Evolutionary conservation across 352 stramenopile species (phyloP).

Genomic region (Phytophthora tubulina): DNA sequence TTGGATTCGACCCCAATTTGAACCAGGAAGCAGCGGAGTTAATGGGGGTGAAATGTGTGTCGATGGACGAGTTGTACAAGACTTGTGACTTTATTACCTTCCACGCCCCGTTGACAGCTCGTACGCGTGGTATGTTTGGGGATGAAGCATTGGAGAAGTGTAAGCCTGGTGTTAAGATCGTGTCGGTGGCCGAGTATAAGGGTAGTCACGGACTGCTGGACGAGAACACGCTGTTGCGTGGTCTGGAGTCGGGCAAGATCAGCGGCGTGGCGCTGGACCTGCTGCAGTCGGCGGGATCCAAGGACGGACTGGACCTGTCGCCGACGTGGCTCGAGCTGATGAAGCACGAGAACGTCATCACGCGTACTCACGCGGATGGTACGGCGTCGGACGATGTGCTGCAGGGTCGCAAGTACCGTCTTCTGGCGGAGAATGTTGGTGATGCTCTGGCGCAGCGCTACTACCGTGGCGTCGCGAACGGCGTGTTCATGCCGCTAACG

Average conservation of each 20-base stretch:
- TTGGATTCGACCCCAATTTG: constrained; percentile 80
- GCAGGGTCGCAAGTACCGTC: constrained; percentile 69
- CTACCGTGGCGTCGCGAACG: constrained; percentile 85
- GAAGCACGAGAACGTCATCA: constrained; percentile 90
- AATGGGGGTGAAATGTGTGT: constrained; percentile 72
- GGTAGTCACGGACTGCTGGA: constrained; percentile 83
- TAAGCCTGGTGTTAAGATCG: constrained; percentile 91
- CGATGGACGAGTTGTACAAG: constrained; percentile 71
- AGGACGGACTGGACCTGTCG: constrained; percentile 38
- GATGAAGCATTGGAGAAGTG: constrained; percentile 84
- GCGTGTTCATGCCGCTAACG: constrained; percentile 84
- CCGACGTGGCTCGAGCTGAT: constrained; percentile 75
- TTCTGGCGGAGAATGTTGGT: constrained; percentile 83
- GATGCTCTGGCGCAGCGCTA: constrained; percentile 75
- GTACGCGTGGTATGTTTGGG: constrained; percentile 91
- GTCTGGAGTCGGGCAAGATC: constrained; percentile 81
- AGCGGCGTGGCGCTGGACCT: constrained; percentile 87
- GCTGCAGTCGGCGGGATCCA: constrained; percentile 45
- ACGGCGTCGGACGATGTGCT: constrained; percentile 87
- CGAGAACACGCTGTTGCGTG: constrained; percentile 74
- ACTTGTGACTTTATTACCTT: constrained; percentile 94
- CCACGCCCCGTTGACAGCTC: constrained; percentile 95
- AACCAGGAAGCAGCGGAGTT: constrained; percentile 69
- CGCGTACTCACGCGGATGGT: constrained; percentile 90
- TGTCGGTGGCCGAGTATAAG: constrained; percentile 85